Conservation (phyloP, 2,329 filamentous ascomycete genomes). For the Aspergillus alliaceus region DNA sequence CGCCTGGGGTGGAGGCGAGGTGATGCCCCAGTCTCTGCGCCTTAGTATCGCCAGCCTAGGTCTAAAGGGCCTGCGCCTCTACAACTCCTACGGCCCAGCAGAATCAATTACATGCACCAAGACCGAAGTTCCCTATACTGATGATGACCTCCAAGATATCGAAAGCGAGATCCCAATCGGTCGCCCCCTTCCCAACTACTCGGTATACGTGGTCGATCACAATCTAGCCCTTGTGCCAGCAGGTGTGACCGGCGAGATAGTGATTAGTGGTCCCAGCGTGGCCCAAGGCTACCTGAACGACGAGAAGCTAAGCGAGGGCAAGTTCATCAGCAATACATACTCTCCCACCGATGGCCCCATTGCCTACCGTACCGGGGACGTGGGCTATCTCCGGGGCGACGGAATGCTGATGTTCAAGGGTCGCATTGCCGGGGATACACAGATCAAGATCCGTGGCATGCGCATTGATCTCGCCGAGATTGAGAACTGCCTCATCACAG, state of each 20-base stretch:
- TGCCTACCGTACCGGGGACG: not conserved
- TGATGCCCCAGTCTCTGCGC: not conserved
- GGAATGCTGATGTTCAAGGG: conserved; percentile 29
- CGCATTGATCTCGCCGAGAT: conserved; percentile 52
- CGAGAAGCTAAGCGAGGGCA: not conserved
- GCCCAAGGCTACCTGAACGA: not conserved
- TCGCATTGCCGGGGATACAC: conserved; percentile 30
- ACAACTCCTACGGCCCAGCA: not conserved
- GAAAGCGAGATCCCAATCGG: not conserved
- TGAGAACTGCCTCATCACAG: conserved; percentile 30
- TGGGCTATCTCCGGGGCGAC: conserved; percentile 7
- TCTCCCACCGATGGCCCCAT: not conserved
- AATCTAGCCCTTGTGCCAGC: not conserved
- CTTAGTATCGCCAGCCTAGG: not conserved
- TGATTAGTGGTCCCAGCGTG: not conserved
- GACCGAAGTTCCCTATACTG: not conserved
- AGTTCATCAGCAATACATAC: not conserved
- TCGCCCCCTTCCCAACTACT: not conserved
- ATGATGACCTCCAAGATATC: not conserved
- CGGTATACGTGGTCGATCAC: not conserved
- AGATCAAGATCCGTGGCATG: conserved; percentile 33
- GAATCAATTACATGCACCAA: not conserved
- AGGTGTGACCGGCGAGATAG: not conserved
- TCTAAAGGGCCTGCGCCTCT: not conserved
- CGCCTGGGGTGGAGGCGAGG: not conserved